Evolutionary conservation across 768 basidiomycete species (phyloP).

Genomic region (Leccinum disarticulatum): DNA sequence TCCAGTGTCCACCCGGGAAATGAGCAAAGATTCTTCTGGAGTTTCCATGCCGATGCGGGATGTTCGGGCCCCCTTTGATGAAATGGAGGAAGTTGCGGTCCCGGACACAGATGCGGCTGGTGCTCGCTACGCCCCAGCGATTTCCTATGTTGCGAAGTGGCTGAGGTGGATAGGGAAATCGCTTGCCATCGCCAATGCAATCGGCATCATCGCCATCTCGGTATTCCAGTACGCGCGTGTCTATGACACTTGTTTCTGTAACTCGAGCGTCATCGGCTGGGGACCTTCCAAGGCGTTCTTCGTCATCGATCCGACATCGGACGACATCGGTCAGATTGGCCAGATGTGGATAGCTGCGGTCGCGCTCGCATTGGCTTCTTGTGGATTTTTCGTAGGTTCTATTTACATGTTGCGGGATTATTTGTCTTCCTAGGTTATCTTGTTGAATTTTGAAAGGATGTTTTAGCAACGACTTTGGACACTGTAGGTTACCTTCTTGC

Average conservation of each 20-base stretch:
- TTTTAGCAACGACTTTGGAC: not conserved
- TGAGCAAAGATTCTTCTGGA: not conserved
- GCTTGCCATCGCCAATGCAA: constrained; percentile 26
- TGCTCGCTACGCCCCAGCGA: too few relatives aligned
- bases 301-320: constrained; percentile 20
- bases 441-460: not conserved
- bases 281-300: not conserved
- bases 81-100: not conserved
- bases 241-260: constrained; percentile 24
- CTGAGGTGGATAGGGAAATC: constrained; percentile 26
- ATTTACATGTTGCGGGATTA: constrained; percentile 27
- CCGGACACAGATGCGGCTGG: not conserved
- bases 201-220: constrained; percentile 20
- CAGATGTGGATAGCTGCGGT: constrained; percentile 39
- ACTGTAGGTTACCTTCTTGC: not conserved
- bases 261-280: constrained; percentile 21
- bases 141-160: constrained; percentile 2
- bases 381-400: constrained; percentile 23
- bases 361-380: constrained; percentile 25
- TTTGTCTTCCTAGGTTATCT: not conserved
- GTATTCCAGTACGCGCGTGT: constrained; percentile 24
- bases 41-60: not conserved
- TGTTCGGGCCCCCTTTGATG: not conserved
- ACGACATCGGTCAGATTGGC: constrained; percentile 28
- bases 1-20: not conserved